phyloP scores from a whole-genome alignment of 352 stramenopile species.

The Globisporangium orthogonon region DNA sequence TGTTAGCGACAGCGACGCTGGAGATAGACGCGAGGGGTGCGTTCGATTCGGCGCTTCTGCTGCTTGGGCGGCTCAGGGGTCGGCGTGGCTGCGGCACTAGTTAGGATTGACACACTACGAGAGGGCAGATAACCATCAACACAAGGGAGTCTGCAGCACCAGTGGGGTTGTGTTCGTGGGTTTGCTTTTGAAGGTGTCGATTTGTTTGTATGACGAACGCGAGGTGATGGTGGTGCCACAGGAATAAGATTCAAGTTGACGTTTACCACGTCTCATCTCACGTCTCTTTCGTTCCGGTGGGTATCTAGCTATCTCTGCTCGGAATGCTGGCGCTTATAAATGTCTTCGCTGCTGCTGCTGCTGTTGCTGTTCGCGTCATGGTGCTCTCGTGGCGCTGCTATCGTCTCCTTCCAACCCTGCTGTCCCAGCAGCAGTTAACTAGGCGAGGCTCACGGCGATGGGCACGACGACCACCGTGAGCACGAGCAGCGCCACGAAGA shows the following conservation, averaged over 20 bases:
- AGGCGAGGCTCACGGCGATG: constrained; percentile 34
- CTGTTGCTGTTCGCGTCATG: background rate
- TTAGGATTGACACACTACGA: constrained; percentile 1
- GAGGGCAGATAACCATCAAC: background rate
- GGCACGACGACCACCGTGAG: constrained; percentile 41
- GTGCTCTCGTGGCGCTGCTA: background rate
- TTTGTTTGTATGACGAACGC: background rate
- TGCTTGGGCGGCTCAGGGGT: background rate
- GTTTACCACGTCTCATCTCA: background rate
- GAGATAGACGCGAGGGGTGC: background rate
- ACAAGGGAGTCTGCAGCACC: background rate
- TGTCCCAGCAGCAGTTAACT: background rate
- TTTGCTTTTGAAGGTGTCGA: no score
- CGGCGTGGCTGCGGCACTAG: background rate
- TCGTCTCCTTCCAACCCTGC: background rate
- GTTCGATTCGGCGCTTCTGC: background rate
- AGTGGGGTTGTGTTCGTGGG: background rate
- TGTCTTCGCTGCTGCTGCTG: background rate
- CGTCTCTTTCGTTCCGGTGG: background rate
- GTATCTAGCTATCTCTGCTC: background rate
- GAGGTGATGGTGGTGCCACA: background rate
- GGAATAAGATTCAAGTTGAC: background rate
- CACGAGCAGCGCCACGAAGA: constrained; percentile 7
- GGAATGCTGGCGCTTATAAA: no score
- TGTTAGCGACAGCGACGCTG: background rate